These are phyloP conservation scores for Pleurotus ostreatus DNA, from an alignment of 768 basidiomycete genomes.

Conservation along the genomic window DNA sequence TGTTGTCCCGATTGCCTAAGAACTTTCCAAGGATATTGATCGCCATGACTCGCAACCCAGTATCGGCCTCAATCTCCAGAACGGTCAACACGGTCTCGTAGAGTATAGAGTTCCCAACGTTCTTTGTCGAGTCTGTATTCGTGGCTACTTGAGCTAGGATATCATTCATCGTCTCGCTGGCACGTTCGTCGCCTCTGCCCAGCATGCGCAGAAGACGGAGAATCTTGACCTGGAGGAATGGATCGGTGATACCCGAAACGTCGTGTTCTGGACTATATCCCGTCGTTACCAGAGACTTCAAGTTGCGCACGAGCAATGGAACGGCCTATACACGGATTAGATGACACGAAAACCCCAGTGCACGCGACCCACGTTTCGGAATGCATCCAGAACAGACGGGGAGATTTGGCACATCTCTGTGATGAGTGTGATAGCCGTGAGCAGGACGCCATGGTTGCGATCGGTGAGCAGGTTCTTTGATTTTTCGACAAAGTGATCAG, in stretches of 20 bases:
- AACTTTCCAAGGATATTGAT: slow-evolving; percentile 99
- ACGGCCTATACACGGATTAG: slow-evolving; percentile 57
- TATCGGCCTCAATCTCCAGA: slow-evolving; percentile 96
- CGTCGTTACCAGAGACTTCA: slow-evolving; percentile 92
- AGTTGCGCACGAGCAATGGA: slow-evolving; percentile 87
- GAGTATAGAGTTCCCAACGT: slow-evolving; percentile 95
- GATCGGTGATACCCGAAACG: slow-evolving; percentile 98
- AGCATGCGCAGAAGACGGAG: slow-evolving; percentile 85
- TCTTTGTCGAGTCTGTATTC: slow-evolving; percentile 96
- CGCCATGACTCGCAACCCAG: slow-evolving; percentile 95
- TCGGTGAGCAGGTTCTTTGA: slow-evolving; percentile 90
- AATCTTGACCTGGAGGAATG: slow-evolving; percentile 92
- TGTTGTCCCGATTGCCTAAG: slow-evolving; percentile 95
- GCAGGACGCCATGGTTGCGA: slow-evolving; percentile 93
- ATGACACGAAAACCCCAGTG: neutral
- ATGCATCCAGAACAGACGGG: slow-evolving; percentile 69
- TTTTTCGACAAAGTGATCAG: slow-evolving; percentile 87
- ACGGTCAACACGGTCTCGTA: slow-evolving; percentile 98
- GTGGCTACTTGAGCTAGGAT: slow-evolving; percentile 99
- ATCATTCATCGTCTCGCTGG: slow-evolving; percentile 97
- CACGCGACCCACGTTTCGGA: slow-evolving; percentile 68
- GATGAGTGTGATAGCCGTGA: slow-evolving; percentile 91
- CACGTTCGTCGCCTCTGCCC: slow-evolving; percentile 77
- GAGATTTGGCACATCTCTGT: slow-evolving; percentile 92
- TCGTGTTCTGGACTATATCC: slow-evolving; percentile 99